phyloP scores from a whole-genome alignment of 2,329 filamentous ascomycete species.

The Alternaria ventricosa region DNA sequence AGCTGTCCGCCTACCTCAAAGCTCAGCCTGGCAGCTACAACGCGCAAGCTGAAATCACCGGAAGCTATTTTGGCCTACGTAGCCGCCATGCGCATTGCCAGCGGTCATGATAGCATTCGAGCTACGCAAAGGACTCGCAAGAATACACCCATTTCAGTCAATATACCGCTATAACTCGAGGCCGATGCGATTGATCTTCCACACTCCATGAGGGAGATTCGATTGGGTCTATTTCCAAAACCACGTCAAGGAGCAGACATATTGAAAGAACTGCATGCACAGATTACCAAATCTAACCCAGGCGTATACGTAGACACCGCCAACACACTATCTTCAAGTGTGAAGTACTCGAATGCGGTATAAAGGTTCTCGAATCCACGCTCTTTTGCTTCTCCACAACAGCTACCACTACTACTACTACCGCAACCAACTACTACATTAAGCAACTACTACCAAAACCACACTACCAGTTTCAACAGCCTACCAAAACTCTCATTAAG shows the following conservation, averaged over 20 bases:
- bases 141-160: neutral
- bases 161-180: neutral
- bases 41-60: neutral
- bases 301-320: too few relatives aligned
- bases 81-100: neutral
- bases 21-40: neutral
- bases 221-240: neutral
- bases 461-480: neutral
- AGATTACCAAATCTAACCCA: neutral
- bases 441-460: neutral
- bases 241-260: neutral
- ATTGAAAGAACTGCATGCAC: neutral
- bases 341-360: neutral
- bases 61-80: neutral
- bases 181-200: neutral
- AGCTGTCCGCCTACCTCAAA: neutral
- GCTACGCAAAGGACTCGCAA: neutral
- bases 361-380: neutral
- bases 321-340: neutral
- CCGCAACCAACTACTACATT: neutral
- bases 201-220: neutral
- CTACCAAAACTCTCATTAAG: rapidly evolving
- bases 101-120: neutral
- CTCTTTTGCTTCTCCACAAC: neutral
- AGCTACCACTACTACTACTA: neutral